Conservation (phyloP, 306 rosid genomes). For the Oxytropis ochrocephala region DNA sequence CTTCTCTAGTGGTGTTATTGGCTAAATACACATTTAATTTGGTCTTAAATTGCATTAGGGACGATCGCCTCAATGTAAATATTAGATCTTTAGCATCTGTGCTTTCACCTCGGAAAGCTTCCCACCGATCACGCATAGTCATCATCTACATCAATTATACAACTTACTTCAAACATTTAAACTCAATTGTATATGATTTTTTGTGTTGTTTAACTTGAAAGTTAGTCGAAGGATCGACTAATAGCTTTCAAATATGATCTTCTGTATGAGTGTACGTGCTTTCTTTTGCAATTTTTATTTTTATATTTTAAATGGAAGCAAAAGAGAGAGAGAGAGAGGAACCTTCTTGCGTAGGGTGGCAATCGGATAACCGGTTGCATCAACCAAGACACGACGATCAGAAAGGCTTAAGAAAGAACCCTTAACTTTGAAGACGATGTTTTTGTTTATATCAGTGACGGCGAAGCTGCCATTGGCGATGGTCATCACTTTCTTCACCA, state of each 20-base stretch:
- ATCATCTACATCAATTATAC: constrained; percentile 15
- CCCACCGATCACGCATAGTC: constrained; percentile 40
- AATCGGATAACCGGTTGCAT: constrained; percentile 36
- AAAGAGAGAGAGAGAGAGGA: neutral
- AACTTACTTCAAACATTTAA: neutral
- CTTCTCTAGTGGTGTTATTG: constrained; percentile 26
- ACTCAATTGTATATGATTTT: too few relatives aligned
- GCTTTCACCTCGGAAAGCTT: constrained; percentile 52
- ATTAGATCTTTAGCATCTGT: constrained; percentile 32
- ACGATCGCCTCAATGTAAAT: constrained; percentile 33
- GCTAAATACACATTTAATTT: constrained; percentile 45
- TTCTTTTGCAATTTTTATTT: too few relatives aligned
- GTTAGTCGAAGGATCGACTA: too few relatives aligned
- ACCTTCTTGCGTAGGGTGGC: constrained; percentile 37
- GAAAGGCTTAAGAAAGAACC: constrained; percentile 23
- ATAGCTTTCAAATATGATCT: too few relatives aligned
- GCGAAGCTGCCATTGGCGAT: constrained; percentile 28
- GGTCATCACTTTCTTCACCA: constrained; percentile 34
- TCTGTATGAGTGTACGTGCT: too few relatives aligned
- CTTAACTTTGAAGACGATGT: constrained; percentile 38
- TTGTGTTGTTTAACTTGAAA: too few relatives aligned
- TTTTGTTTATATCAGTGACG: constrained; percentile 42
- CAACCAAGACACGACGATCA: constrained; percentile 36
- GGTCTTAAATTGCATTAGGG: constrained; percentile 27
- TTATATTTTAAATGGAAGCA: too few relatives aligned